Base-by-base conservation (phyloP, 164 flowering plant genomes). In the Echeveria elegans region DNA sequence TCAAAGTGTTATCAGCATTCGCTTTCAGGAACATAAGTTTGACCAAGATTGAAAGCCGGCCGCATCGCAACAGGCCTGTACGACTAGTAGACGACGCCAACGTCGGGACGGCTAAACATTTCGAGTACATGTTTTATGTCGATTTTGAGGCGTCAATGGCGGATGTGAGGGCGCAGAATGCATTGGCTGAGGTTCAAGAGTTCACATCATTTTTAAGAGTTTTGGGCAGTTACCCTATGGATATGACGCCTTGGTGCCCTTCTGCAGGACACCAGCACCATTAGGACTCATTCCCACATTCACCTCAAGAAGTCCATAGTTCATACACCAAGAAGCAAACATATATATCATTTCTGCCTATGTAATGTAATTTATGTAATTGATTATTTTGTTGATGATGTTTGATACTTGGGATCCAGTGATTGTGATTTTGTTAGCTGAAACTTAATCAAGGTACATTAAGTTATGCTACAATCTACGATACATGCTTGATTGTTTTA, bases 61-160 rank as follows among this genome's bases (percentile, higher is more conserved):
- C 91, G n/a, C 87, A 85, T 74, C 75, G 88, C 60, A 79, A 80
- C 77, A 63, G 83, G 12, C 91, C 91, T 41, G 82, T 86, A 24
- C 32, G 91, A 60, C 41, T 86, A 36, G 91, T 83, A 1, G 88
- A 82, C 67, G 91, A 82, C 67, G 86, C 80, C 8, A 85, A 83
- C 64, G 82, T 73, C 1, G 91, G 91, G 8, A 85, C 85, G 53
- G 85, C 88, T 34, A 86, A 85, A 80, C 87, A 86, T 59, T 86
- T 86, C 70, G 91, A 86, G 80, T 86, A 86, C 82, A 73, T 85
- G 83, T 86, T 86, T 66, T 86, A 83, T 60, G 75, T 86, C 0
- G 91, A 86, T 66, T 86, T 86, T 52, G 91, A 86, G 67, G 91
- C 91, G 19, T 86, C 88, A 1, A 80, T 86, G 87, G 91, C 91